phyloP scores from a whole-genome alignment of 257 asterid species.

The Nicotiana noctiflora region DNA sequence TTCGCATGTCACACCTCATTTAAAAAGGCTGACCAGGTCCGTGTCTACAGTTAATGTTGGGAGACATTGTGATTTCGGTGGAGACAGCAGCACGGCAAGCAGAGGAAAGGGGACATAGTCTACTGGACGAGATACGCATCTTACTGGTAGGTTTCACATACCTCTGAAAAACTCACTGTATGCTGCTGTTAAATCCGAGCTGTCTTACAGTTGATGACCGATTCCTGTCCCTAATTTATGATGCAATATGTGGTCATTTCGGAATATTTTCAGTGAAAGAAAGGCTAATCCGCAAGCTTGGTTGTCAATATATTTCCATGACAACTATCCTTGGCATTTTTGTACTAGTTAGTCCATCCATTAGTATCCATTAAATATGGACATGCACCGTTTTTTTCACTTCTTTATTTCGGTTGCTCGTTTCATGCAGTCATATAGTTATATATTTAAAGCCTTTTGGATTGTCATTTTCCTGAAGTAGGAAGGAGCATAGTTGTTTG shows the following conservation, averaged over 20 bases:
- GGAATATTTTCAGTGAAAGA: not conserved
- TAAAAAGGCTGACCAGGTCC: conserved; percentile 22
- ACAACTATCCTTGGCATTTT: not conserved
- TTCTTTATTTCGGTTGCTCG: not conserved
- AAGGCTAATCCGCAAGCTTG: not conserved
- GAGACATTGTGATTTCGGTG: conserved; percentile 86
- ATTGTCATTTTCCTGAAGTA: not conserved
- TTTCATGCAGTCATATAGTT: not conserved
- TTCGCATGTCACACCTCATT: not conserved
- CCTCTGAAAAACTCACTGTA: not conserved
- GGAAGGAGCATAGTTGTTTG: not conserved
- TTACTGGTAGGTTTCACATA: conserved; percentile 57
- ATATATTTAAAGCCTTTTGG: not conserved
- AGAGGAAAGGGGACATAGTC: conserved; percentile 81
- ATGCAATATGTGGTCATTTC: not conserved
- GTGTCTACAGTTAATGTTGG: conserved; percentile 80
- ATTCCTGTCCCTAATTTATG: not conserved
- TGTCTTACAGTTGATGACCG: not conserved
- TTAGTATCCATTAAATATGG: not conserved
- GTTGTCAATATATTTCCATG: not conserved
- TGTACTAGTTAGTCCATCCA: not conserved
- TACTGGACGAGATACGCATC: conserved; percentile 92
- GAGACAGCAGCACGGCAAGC: conserved; percentile 99
- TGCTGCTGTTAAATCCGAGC: not conserved
- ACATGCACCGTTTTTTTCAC: not conserved